Conservation (phyloP, 2,329 filamentous ascomycete species). For the Cytospora piceicola region DNA sequence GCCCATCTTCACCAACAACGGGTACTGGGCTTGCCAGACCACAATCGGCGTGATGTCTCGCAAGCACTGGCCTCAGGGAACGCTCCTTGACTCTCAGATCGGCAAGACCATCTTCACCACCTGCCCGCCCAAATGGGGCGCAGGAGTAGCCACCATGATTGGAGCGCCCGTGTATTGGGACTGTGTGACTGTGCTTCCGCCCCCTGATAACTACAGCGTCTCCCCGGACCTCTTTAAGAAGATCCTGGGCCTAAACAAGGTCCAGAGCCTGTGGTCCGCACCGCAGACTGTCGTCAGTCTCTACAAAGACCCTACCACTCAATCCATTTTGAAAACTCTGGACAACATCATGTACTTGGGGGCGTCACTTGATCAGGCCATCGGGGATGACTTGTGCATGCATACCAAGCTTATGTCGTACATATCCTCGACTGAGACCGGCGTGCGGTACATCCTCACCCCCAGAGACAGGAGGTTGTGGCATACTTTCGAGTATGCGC, state of each 20-base stretch:
- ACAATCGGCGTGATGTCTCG: not conserved
- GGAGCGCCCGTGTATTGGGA: not conserved
- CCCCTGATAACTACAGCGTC: not conserved
- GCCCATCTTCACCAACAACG: constrained; percentile 7
- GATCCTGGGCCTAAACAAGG: not conserved
- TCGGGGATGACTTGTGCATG: not conserved
- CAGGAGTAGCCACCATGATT: not conserved
- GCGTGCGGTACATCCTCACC: not conserved
- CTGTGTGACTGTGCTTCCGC: not conserved
- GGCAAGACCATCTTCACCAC: not conserved
- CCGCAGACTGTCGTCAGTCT: not conserved
- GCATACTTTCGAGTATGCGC: not conserved
- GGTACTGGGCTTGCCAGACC: constrained; percentile 1
- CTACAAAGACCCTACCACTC: not conserved
- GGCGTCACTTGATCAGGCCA: not conserved
- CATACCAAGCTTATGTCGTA: not conserved
- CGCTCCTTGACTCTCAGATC: not conserved
- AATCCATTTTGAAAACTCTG: not conserved
- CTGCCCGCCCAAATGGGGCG: constrained; percentile 4
- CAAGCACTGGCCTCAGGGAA: not conserved
- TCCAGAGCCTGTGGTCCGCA: not conserved
- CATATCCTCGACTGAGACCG: not conserved
- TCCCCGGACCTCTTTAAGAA: not conserved
- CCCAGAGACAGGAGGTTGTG: not conserved
- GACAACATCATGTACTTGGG: not conserved